Base-by-base conservation (phyloP, 805 yeast genomes). In the Saccharomycopsis babjevae region DNA sequence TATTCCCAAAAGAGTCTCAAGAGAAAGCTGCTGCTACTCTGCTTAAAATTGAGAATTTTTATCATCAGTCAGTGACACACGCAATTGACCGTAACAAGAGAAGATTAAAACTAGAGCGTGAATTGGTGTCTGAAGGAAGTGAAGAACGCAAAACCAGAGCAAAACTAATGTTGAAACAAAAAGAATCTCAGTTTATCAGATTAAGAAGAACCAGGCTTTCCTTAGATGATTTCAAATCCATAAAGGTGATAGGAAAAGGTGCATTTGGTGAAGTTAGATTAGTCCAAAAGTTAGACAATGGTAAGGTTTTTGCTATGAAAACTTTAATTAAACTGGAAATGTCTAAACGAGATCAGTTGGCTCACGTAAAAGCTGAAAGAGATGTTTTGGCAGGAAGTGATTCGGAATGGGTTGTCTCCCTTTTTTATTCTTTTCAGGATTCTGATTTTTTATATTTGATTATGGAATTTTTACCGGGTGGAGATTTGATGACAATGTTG, bases 231-330 rank as follows among this genome's bases (percentile, higher is more conserved):
- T 89, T 91, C 74, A 82, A 78, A 62, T 91, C 97, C 1, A 96
- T 91, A 59, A 90, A 90, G 73, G 97, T 88, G 40, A 82, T 84
- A 65, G 99, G 99, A 58, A 94, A 94, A 72, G 99, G 99, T 66
- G 97, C 99, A 0, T 94, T 94, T 75, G 99, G 99, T 64, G 97
- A 91, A 70, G 99, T 94, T 42, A 82, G 97, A 64, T 77, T 94
- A 59, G 98, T 94, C 15, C 97, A 94, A 70, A 93, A 92, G 77
- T 79, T 77, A 58, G 99, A 94, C 73, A 88, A 94, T 0, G 97
- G 97, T 64, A 99, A 88, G 74, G 92, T 88, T 36, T 91, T 85
- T 75, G 97, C 96, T 57, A 94, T 89, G 99, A 91, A 91, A 74
- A 92, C 97, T 3, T 80, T 87, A 68, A 79, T 86, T 70, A 94